These are phyloP conservation scores for Plantago lanceolata DNA, from an alignment of 305 asterid genomes.

Conservation along the genomic window DNA sequence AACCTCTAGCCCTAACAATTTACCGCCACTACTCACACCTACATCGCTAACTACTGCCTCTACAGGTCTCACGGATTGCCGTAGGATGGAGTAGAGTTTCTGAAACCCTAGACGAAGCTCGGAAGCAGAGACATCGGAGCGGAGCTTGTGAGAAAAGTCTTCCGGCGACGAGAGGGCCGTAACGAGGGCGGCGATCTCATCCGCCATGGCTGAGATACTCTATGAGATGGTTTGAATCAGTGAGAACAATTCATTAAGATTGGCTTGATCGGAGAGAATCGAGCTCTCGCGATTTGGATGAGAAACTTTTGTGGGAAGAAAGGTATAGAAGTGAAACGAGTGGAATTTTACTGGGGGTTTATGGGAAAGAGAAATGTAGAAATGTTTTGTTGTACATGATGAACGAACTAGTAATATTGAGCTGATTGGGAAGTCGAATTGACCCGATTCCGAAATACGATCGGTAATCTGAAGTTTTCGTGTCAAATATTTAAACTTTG, in stretches of 20 bases:
- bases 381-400: not conserved
- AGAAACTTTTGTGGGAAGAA: slow-evolving; percentile 20
- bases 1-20: slow-evolving; percentile 53
- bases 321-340: not conserved
- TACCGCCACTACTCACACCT: slow-evolving; percentile 29
- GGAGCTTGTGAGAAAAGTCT: slow-evolving; percentile 55
- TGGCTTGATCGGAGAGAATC: slow-evolving; percentile 37
- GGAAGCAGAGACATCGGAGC: slow-evolving; percentile 59
- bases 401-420: too few relatives aligned
- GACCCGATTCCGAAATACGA: too few relatives aligned
- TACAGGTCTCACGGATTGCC: slow-evolving; percentile 52
- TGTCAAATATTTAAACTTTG: too few relatives aligned
- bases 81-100: slow-evolving; percentile 60
- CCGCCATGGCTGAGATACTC: slow-evolving; percentile 65
- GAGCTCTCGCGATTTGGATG: slow-evolving; percentile 25
- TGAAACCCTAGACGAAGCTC: slow-evolving; percentile 58
- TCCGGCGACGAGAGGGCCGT: slow-evolving; percentile 64
- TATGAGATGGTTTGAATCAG: slow-evolving; percentile 39
- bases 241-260: slow-evolving; percentile 39
- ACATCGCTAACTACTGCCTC: slow-evolving; percentile 24
- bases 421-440: too few relatives aligned
- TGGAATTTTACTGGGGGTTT: slow-evolving; percentile 29
- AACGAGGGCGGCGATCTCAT: slow-evolving; percentile 85
- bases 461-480: too few relatives aligned
- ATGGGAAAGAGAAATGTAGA: slow-evolving; percentile 27